A percentile compares a stretch with the other conserved stretches of the same genome.
These are phyloP conservation scores for Anthracocystis walkeri DNA, from an alignment of 1,284 basidiomycete species.

Conservation along the genomic window DNA sequence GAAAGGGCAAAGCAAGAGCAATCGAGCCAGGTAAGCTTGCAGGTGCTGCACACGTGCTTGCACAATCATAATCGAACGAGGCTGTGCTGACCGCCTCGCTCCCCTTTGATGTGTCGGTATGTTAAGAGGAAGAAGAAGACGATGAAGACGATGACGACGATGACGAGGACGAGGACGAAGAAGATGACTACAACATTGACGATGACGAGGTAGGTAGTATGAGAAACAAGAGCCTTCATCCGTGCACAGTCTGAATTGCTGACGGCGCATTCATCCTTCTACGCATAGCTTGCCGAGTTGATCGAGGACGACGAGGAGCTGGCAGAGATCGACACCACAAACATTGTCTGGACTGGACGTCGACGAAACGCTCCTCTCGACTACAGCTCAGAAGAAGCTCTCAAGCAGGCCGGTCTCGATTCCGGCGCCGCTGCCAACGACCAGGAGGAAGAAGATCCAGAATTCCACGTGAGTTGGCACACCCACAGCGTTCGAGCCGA, in stretches of 20 bases:
- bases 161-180: conserved; percentile 46
- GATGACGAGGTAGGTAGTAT: conserved; percentile 40
- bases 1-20: conserved; percentile 53
- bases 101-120: background rate
- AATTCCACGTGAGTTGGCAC: conserved; percentile 44
- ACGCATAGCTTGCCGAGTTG: conserved; percentile 35
- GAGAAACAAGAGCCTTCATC: background rate
- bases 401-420: conserved; percentile 55
- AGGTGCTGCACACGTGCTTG: background rate
- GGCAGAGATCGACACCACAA: conserved; percentile 49
- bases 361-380: conserved; percentile 53
- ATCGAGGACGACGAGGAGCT: conserved; percentile 57
- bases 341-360: conserved; percentile 56
- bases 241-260: background rate
- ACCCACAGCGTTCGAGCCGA: too few relatives aligned
- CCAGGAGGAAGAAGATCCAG: conserved; percentile 54
- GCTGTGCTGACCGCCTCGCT: conserved; percentile 6
- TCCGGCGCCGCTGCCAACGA: conserved; percentile 27
- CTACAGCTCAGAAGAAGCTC: conserved; percentile 60
- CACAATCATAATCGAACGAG: background rate
- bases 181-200: conserved; percentile 40
- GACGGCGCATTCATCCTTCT: background rate
- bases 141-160: conserved; percentile 40
- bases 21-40: conserved; percentile 36
- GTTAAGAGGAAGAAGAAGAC: conserved; percentile 20